Conservation (phyloP, 768 basidiomycete species). For the Tephrocybe rancida region DNA sequence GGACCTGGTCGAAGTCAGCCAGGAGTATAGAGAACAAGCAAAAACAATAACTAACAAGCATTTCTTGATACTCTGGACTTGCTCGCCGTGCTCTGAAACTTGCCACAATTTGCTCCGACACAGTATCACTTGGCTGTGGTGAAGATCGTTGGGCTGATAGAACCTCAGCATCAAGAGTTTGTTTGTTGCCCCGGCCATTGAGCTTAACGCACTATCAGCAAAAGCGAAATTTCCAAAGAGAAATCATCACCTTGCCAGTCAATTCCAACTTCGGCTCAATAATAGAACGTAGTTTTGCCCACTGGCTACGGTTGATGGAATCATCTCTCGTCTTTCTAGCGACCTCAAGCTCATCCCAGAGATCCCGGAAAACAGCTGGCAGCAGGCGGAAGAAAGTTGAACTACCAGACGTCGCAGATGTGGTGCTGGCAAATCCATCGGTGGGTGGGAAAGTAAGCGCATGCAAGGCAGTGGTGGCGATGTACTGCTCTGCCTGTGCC, state of each 20-base stretch:
- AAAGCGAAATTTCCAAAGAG: not conserved
- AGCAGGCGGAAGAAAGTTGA: conserved; percentile 76
- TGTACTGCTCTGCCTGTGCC: conserved; percentile 86
- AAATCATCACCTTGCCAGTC: conserved; percentile 40
- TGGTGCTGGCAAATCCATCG: conserved; percentile 65
- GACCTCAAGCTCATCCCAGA: conserved; percentile 89
- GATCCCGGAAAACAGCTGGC: conserved; percentile 81
- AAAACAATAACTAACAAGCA: conserved; percentile 65
- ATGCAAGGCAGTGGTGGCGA: conserved; percentile 85
- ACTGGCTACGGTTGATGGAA: conserved; percentile 62
- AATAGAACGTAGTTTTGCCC: conserved; percentile 69
- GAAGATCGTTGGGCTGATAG: not conserved
- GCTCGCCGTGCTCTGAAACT: conserved; percentile 64
- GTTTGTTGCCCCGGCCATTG: conserved; percentile 25
- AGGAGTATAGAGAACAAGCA: not conserved
- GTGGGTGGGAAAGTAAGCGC: conserved; percentile 65
- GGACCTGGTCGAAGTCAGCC: conserved; percentile 43
- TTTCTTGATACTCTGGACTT: conserved; percentile 76
- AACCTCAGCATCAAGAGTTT: conserved; percentile 12
- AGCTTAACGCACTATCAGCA: conserved; percentile 17
- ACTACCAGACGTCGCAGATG: conserved; percentile 43
- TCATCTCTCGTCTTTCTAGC: conserved; percentile 64
- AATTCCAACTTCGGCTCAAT: conserved; percentile 59
- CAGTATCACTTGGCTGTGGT: conserved; percentile 20
- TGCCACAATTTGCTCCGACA: conserved; percentile 54